Evolutionary conservation across 108 stramenopile species (phyloP).

Genomic region (Phaeodactylum tricornutum): DNA sequence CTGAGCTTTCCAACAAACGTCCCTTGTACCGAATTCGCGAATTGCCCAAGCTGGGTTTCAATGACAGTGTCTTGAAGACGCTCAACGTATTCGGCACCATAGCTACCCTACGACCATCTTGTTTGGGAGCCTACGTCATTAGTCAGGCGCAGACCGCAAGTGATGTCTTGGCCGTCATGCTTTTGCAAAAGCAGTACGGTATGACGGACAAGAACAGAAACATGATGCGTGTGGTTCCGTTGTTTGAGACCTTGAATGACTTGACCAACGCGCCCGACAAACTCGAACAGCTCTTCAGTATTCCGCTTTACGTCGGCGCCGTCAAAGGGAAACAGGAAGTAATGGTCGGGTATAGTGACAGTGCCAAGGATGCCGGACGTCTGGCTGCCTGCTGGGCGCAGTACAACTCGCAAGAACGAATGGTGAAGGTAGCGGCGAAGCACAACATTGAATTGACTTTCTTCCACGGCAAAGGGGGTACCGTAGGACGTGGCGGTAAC

Average conservation of each 20-base stretch:
- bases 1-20: constrained; percentile 76
- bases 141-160: constrained; percentile 84
- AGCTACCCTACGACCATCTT: constrained; percentile 62
- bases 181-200: constrained; percentile 90
- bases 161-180: constrained; percentile 95
- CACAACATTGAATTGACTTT: constrained; percentile 87
- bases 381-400: constrained; percentile 94
- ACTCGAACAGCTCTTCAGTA: constrained; percentile 61
- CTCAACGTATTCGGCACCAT: constrained; percentile 63
- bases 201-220: constrained; percentile 63
- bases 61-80: constrained; percentile 52
- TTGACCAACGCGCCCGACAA: constrained; percentile 63
- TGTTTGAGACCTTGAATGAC: constrained; percentile 95
- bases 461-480: constrained; percentile 97
- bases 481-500: constrained; percentile 94
- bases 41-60: constrained; percentile 46
- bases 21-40: constrained; percentile 80
- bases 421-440: constrained; percentile 70
- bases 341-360: constrained; percentile 97
- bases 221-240: constrained; percentile 91
- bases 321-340: constrained; percentile 89
- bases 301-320: constrained; percentile 70
- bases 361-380: constrained; percentile 95
- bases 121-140: constrained; percentile 95
- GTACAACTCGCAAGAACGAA: constrained; percentile 86